Evolutionary conservation across 495 filamentous ascomycete species (phyloP), one percentile per base, ranked within the genome.

Genomic region (Penicillium roqueforti): DNA sequence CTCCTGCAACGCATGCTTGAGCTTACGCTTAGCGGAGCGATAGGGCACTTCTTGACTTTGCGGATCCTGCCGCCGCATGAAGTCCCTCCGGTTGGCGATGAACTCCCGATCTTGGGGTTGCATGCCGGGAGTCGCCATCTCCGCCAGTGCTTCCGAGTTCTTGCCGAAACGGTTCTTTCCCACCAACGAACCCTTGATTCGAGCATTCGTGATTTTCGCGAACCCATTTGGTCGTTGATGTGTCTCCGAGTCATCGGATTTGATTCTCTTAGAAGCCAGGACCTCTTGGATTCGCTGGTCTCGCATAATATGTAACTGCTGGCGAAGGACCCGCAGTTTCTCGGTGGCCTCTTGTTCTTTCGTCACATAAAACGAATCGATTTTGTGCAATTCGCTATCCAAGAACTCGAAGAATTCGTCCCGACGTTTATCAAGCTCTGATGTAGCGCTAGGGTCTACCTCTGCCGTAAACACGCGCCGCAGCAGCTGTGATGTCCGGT

Each of bases 1-100:
- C 68, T 97, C 93, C 62, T 92, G 88, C 53, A 96, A 63, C 0
- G 93, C 93, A 42, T 87, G 68, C 65, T 96, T 97, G 47, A 98
- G 80, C 69, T 95, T 96, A 46, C 86, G 76, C 68, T 96, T 97
- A 1, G 93, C 93, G 14, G 83, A 79, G 34, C 87, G 80, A 68
- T 96, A 95, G 0, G 91, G 78, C 4, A 93, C 83, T 22, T 86
- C 84, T 47, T 78, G 73, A 51, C 49, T 68, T 0, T 67, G 61
- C 59, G 72, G 36, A 55, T 77, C 69, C 32, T 69, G 76, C 25
- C 78, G 78, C n/a, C 82, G 80, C 32, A 81, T 73, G 51, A 88
- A 90, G 64, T 91, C 87, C 53, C 81, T 84, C 76, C 56, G 65
- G 53, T 52, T 66, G 47, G 57, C 55, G 47, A 66, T 68, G 42